Evolutionary conservation across 352 stramenopile species (phyloP), one percentile per base, ranked within the genome.

Genomic region (Globisporangium echinulatum): DNA sequence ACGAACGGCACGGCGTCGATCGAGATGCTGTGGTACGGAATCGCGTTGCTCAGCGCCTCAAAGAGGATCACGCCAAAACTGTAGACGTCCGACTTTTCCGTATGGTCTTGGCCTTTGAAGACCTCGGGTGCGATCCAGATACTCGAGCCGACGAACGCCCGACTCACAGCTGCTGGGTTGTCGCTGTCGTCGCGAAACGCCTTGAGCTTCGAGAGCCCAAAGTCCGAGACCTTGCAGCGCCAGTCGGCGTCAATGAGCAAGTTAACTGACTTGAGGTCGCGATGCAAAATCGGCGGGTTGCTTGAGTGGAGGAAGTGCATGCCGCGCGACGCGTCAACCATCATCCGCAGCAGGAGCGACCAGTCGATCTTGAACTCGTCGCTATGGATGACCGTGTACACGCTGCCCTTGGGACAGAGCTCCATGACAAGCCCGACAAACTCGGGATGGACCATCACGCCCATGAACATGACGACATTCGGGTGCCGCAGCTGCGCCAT

Each of bases 301-400:
- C 77, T 91, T n/a, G 76, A 90, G 75, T 97, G 90, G 36, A 97
- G 68, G 63, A 96, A 97, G 68, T 93, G 85, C 87, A 97, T 96
- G 6, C 90, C 87, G 11, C 84, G 80, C 19, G 82, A 88, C 9
- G 86, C 83, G 54, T 97, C 89, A 1, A 96, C 68, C 71, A 96
- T 83, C 73, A 97, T 96, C 10, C 82, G 75, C 36, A 96, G 60
- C 49, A 96, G 63, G 36, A 95, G 64, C 43, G 81, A 87, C 89
- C 88, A 97, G 54, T 93, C 85, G 37, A 97, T 77, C 61, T 89
- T 84, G 49, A 86, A 58, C 5, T 92, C 83, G 11, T 85, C 71
- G 47, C 69, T 79, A 63, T 94, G 82, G 38, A 96, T 81, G 7
- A 95, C 79, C 14, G 61, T 84, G 72, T 93, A 92, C 15, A 95